Conservation (phyloP, 176 grass and related monocot genomes). For the Elaeis guineensis region DNA sequence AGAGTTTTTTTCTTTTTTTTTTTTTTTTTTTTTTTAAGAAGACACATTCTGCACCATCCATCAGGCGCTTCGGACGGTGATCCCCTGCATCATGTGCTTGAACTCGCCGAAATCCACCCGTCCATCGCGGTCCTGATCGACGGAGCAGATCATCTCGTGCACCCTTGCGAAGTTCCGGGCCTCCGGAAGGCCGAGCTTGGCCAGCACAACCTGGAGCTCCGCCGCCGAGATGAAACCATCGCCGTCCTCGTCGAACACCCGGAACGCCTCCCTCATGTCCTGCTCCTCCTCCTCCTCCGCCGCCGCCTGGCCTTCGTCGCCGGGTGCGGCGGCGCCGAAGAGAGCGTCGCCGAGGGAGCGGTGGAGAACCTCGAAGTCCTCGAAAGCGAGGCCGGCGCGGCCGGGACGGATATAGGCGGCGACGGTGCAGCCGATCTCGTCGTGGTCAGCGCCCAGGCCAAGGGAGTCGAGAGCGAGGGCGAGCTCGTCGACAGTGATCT, state of each 20-base stretch:
- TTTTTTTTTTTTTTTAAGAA: too few relatives aligned
- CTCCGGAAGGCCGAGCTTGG: slow-evolving; percentile 51
- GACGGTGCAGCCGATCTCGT: not conserved
- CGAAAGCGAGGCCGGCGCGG: slow-evolving; percentile 10
- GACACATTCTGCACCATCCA: not conserved
- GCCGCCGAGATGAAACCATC: slow-evolving; percentile 62
- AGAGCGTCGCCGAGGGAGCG: slow-evolving; percentile 28
- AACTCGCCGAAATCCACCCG: slow-evolving; percentile 59
- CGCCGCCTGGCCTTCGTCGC: not conserved
- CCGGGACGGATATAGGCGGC: not conserved
- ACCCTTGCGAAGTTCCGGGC: slow-evolving; percentile 44
- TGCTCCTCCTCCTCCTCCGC: slow-evolving; percentile 21
- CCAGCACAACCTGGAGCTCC: slow-evolving; percentile 61
- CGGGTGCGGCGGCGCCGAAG: slow-evolving; percentile 18
- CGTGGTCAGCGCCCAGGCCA: slow-evolving; percentile 1
- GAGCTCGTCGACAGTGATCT: slow-evolving; percentile 14
- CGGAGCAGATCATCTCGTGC: slow-evolving; percentile 60
- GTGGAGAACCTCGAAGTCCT: slow-evolving; percentile 2
- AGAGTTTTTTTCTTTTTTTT: too few relatives aligned
- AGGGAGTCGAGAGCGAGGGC: slow-evolving; percentile 1
- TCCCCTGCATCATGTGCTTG: slow-evolving; percentile 63
- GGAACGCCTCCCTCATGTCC: slow-evolving; percentile 67
- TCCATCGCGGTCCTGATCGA: slow-evolving; percentile 48
- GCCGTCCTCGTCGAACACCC: slow-evolving; percentile 69
- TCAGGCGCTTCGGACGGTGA: slow-evolving; percentile 38